These are phyloP conservation scores for Cicer arietinum DNA, from an alignment of 306 rosid genomes.

Conservation along the genomic window DNA sequence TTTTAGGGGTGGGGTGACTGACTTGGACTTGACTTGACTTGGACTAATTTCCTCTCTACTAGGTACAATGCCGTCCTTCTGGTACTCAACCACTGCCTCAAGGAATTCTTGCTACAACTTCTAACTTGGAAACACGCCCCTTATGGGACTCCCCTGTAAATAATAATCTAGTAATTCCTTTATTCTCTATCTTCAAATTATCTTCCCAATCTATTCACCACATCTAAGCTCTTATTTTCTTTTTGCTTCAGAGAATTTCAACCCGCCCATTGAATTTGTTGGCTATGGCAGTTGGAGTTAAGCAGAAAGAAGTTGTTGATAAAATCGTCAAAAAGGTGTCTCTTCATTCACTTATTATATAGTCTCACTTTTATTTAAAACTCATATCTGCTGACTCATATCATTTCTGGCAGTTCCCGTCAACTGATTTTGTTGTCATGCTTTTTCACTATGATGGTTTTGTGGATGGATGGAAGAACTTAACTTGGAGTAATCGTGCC, in stretches of 20 bases:
- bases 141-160: conserved; percentile 62
- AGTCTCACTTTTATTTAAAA: conserved; percentile 23
- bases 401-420: conserved; percentile 50
- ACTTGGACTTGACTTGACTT: too few species aligned
- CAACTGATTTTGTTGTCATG: conserved; percentile 59
- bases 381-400: conserved; percentile 29
- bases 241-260: conserved; percentile 51
- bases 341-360: conserved; percentile 27
- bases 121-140: conserved; percentile 79
- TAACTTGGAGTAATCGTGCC: conserved; percentile 54
- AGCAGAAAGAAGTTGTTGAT: conserved; percentile 74
- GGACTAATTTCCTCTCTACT: conserved; percentile 20
- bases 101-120: conserved; percentile 70
- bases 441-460: conserved; percentile 65
- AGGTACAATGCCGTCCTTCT: conserved; percentile 65
- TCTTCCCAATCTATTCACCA: too few species aligned
- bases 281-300: conserved; percentile 87
- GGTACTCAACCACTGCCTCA: conserved; percentile 75
- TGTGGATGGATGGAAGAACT: conserved; percentile 59
- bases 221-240: neutral
- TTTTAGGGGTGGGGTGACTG: too few species aligned
- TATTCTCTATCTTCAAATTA: neutral
- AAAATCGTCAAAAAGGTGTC: conserved; percentile 76
- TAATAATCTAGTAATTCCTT: conserved; percentile 28
- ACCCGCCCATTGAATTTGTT: conserved; percentile 66